A percentile compares a stretch with the other conserved stretches of the same genome.
Conservation (phyloP, 2,329 filamentous ascomycete genomes). For the Karstenula rhodostoma region DNA sequence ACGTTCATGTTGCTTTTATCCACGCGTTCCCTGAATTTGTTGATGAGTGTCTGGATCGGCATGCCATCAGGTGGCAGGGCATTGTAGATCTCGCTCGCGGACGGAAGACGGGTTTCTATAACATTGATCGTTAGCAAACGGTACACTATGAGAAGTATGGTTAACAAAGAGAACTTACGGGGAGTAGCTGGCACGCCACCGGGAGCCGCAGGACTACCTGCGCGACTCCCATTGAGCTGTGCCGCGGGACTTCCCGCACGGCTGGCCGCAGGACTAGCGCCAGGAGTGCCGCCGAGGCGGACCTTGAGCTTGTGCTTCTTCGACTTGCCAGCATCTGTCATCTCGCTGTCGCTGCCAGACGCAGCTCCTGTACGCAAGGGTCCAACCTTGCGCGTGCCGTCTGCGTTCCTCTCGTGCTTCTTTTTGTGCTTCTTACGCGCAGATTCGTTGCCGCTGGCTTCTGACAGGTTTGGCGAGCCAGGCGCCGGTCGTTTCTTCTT, state of each 20-base stretch:
- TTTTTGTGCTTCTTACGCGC: slow-evolving; percentile 73
- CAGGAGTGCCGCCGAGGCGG: slow-evolving; percentile 62
- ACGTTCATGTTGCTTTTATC: slow-evolving; percentile 44
- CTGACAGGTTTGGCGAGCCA: slow-evolving; percentile 85
- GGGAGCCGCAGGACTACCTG: slow-evolving; percentile 37
- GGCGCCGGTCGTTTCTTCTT: slow-evolving; percentile 83
- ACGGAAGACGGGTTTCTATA: slow-evolving; percentile 44
- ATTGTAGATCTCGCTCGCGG: slow-evolving; percentile 55
- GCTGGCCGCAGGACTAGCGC: slow-evolving; percentile 69
- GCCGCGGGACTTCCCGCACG: slow-evolving; percentile 56
- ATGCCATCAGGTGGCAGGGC: slow-evolving; percentile 56
- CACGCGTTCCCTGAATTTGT: slow-evolving; percentile 52
- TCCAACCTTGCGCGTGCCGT: slow-evolving; percentile 35
- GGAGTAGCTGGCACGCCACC: slow-evolving; percentile 18
- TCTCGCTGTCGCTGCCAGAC: slow-evolving; percentile 76
- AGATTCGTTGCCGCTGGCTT: slow-evolving; percentile 91
- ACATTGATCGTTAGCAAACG: slow-evolving; percentile 7
- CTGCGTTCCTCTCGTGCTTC: slow-evolving; percentile 38
- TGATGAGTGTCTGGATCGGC: slow-evolving; percentile 51
- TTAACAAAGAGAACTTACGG: slow-evolving; percentile 12
- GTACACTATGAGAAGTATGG: neutral
- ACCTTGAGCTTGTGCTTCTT: slow-evolving; percentile 65
- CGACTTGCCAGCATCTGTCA: slow-evolving; percentile 71
- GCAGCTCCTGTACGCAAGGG: slow-evolving; percentile 55
- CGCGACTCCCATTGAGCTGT: slow-evolving; percentile 38